Base-by-base conservation (phyloP, 1,284 basidiomycete genomes). In the Ceratobasidium sp. region DNA sequence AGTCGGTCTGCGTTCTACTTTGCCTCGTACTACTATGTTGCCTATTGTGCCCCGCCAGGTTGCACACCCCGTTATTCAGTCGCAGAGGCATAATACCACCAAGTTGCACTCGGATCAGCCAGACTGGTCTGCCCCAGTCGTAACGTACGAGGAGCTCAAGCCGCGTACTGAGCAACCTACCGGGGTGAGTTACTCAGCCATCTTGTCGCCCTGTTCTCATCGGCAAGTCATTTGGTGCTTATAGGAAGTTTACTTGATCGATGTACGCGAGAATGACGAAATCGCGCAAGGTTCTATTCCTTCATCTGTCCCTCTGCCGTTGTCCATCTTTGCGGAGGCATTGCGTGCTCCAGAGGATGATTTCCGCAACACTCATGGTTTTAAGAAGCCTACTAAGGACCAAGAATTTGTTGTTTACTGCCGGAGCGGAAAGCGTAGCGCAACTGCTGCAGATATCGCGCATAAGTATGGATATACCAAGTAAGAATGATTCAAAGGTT, bases 391-490 rank as follows among this genome's bases (percentile, higher is more conserved):
- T 5, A 81, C 79, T 54, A 83, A 85, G 76, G 82, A 88, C 75
- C 94, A 98, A 81, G 93, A 96, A 80, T 85, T 99, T 48, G 89
- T 95, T 47, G 97, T 99, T 82, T 99, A 98, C 85, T 99, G 98
- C 84, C 88, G 97, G 73, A 95, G 94, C 75, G 98, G 98, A 9
- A 91, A 90, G 82, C 88, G 98, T 63, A 93, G 93, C 75, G 87
- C 92, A 4, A 90, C 91, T 24, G 97, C 98, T 0, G 86, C 91
- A 73, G 95, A 98, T 80, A 87, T 95, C 62, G 95, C 96, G 0
- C 90, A 89, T 80, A 86, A 92, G 78, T 92, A 93, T 80, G 97
- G 97, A 8, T 99, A 90, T 82, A 89, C 86, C 80, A 95, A 91
- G 93, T 96, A 80, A 80, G 91, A 81, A 15, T 9, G 5, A 19